Conservation (phyloP, 2,329 filamentous ascomycete species). For the Phoma sp. region DNA sequence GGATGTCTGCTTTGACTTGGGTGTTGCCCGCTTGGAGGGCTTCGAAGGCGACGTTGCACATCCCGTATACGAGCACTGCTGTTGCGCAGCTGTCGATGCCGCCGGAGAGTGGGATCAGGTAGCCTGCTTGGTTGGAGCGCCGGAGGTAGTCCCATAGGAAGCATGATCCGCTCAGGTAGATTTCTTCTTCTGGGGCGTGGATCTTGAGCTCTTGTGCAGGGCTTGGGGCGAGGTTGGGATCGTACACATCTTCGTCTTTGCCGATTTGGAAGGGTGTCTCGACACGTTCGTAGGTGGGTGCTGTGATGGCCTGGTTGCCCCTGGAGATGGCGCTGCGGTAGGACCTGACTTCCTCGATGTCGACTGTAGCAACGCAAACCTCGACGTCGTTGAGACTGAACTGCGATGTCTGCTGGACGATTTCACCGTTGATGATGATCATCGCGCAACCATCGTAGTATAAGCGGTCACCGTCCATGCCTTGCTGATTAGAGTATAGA, state of each 20-base stretch:
- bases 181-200: slow-evolving; percentile 67
- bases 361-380: slow-evolving; percentile 62
- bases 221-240: slow-evolving; percentile 55
- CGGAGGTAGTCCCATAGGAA: slow-evolving; percentile 71
- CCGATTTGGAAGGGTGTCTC: slow-evolving; percentile 55
- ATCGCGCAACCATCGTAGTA: slow-evolving; percentile 61
- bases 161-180: slow-evolving; percentile 67
- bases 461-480: slow-evolving; percentile 50
- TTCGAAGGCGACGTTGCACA: slow-evolving; percentile 63
- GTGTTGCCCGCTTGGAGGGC: slow-evolving; percentile 59
- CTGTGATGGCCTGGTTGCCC: slow-evolving; percentile 62
- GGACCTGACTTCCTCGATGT: slow-evolving; percentile 71
- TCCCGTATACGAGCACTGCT: slow-evolving; percentile 39
- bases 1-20: slow-evolving; percentile 62
- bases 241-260: slow-evolving; percentile 48
- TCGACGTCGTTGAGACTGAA: slow-evolving; percentile 64
- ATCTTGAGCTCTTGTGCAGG: slow-evolving; percentile 57
- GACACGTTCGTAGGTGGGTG: slow-evolving; percentile 55
- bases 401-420: slow-evolving; percentile 70
- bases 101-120: slow-evolving; percentile 63
- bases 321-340: slow-evolving; percentile 64
- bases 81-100: slow-evolving; percentile 66
- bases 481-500: slow-evolving; percentile 68
- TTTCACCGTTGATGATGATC: slow-evolving; percentile 67
- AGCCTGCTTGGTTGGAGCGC: slow-evolving; percentile 60